Base-by-base conservation (phyloP, 2,329 filamentous ascomycete species). In the Trichophyton verrucosum region DNA sequence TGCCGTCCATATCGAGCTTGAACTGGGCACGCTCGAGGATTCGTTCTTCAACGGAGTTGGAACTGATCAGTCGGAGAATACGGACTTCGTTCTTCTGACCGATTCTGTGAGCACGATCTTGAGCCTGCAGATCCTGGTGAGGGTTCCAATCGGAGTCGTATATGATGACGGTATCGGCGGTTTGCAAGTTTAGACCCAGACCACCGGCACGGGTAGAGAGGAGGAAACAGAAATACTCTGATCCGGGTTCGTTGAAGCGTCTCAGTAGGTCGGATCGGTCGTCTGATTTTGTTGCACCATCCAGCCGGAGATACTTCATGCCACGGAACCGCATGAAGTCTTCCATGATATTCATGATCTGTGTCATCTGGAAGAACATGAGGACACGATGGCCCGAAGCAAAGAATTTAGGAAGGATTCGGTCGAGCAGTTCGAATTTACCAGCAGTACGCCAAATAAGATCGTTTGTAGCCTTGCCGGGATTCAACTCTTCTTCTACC, bases 351-450 rank as follows among this genome's bases (percentile, higher is more conserved):
- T 99, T 96, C 94, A 99, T 99, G 72, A 99, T 99, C 64, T 95
- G 91, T 3, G 94, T 99, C 94, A 99, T 99, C 74, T 99, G 94
- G 81, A 99, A 99, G 82, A 99, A 99, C 88, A 99, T 97, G 73
- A 99, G 81, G 30, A 97, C 91, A 75, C 94, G 88, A 83, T 99
- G 94, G 15, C 90, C 90, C 1, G 89, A 91, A 2, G 82, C 86
- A 67, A 89, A 84, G 75, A 99, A 97, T 76, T 99, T 99, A 55
- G 94, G 94, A 65, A 99, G 75, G 64, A 99, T 81, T 58, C 94
- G 83, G 73, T 99, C 94, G 27, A 99, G 81, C 33, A 99, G 81
- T 77, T 99, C 94, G 69, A 99, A 99, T 76, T 99, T 99, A 71
- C 94, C 95, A 33, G 92, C 85, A 1, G 92, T 95, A 75, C 94